Evolutionary conservation across 208 protist species (phyloP).

Genomic region (Acanthamoeba lenticulata): DNA sequence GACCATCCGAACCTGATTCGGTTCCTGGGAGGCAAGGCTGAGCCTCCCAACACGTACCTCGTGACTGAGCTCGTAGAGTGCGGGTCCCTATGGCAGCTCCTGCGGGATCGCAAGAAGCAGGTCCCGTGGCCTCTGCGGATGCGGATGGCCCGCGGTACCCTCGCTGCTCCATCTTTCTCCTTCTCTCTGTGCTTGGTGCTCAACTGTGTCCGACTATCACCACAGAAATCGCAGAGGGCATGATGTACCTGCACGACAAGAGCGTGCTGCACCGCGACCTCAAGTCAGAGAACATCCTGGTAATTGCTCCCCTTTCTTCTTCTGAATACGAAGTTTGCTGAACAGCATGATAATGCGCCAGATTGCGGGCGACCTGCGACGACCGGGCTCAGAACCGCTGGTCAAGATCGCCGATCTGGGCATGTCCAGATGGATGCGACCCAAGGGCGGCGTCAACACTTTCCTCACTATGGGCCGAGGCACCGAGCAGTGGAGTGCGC

Average conservation of each 20-base stretch:
- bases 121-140: background rate
- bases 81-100: background rate
- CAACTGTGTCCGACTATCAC: too few relatives aligned
- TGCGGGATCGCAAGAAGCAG: background rate
- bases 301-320: background rate
- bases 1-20: constrained; percentile 62
- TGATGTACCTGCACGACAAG: constrained; percentile 54
- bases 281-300: constrained; percentile 53
- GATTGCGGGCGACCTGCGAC: background rate
- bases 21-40: constrained; percentile 21
- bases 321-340: too few relatives aligned
- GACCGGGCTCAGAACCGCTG: background rate
- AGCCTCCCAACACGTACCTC: background rate
- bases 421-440: constrained; percentile 35
- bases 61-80: constrained; percentile 46
- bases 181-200: background rate
- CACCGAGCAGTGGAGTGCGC: constrained; percentile 39
- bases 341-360: background rate
- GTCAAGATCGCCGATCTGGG: constrained; percentile 45
- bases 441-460: background rate
- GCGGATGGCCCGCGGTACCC: background rate
- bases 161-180: background rate
- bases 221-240: constrained; percentile 37
- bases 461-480: constrained; percentile 29
- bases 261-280: constrained; percentile 42